A percentile compares a stretch with the other conserved stretches of the same genome.
Evolutionary conservation across 177 flowering plant genomes (phyloP).

Genomic region (Tripterygium wilfordii): DNA sequence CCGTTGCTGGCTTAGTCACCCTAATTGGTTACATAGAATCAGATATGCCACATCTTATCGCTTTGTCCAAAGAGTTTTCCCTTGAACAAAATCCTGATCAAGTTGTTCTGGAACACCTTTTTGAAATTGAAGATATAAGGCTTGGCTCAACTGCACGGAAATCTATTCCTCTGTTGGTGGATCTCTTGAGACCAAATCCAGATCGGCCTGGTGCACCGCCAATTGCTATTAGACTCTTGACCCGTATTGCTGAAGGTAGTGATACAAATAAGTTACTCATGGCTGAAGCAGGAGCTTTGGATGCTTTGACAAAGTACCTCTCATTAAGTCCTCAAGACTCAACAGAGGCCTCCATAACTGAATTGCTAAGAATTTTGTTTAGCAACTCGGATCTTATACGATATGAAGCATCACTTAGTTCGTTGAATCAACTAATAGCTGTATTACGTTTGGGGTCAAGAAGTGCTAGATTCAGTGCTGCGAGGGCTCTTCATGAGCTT

Average conservation of each 20-base stretch:
- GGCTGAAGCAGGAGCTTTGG: slow-evolving; percentile 90
- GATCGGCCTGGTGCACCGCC: slow-evolving; percentile 87
- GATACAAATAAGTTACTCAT: slow-evolving; percentile 67
- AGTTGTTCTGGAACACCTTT: slow-evolving; percentile 63
- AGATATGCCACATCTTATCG: slow-evolving; percentile 62
- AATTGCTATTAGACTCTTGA: slow-evolving; percentile 56
- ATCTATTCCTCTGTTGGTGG: slow-evolving; percentile 75
- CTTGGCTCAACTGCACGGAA: slow-evolving; percentile 67
- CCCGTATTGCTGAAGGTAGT: slow-evolving; percentile 69
- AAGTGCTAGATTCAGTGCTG: slow-evolving; percentile 68
- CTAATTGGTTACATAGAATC: slow-evolving; percentile 62
- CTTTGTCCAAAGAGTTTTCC: slow-evolving; percentile 66
- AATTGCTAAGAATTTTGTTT: slow-evolving; percentile 62
- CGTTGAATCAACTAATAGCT: slow-evolving; percentile 71
- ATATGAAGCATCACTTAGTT: slow-evolving; percentile 61
- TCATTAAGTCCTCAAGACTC: slow-evolving; percentile 84
- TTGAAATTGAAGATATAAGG: slow-evolving; percentile 74
- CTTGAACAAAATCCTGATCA: slow-evolving; percentile 60
- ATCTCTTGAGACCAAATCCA: slow-evolving; percentile 79
- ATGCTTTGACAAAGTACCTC: slow-evolving; percentile 71
- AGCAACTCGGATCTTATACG: slow-evolving; percentile 56
- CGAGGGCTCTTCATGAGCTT: slow-evolving; percentile 64
- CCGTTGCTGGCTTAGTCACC: slow-evolving; percentile 56
- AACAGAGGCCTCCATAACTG: slow-evolving; percentile 60
- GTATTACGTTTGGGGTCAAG: slow-evolving; percentile 80